Evolutionary conservation across 192 early-diverging fungal genomes (phyloP), one percentile per base, ranked within the genome.

Genomic region (Linnemannia exigua): DNA sequence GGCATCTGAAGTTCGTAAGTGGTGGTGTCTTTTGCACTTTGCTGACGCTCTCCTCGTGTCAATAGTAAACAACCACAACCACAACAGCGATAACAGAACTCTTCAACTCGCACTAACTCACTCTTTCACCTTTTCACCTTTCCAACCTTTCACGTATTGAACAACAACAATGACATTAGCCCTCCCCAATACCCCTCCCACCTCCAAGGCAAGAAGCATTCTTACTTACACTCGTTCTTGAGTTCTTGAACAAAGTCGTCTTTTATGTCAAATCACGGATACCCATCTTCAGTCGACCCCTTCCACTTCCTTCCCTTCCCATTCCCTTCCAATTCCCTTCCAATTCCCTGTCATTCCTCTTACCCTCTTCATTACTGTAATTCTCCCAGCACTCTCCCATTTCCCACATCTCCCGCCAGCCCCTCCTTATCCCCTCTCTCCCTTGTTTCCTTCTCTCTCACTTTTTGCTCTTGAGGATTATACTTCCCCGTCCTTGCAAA

Each of bases 1-100:
- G 75, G 79, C 79, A 67, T 70, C 58, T 48, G 77, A 79, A 85
- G 76, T 76, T 35, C 81, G 81, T 83, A 77, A 44, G 78, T 74
- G 69, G 38, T 63, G 22, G 1, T 11, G 12, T 16, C 28, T 46
- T 73, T 19, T 31, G 17, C 73, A 54, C 61, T 25, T n/a, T 66
- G 46, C 28, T 31, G 52, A 7, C 58, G 4, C 28, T 63, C 31
- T 61, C 25, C 58, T 63, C 58, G 14, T 63, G 58, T 31, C 58
- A 63, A 33, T 31, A 63, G 58, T 2, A 33, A 8, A 8, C 20
- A 20, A 16, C 22, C 50, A 51, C 15, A 25, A 8, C 22, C 22
- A 63, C 28, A n/a, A 14, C 41, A 44, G 41, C 9, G 41, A 6
- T 9, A 44, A 44, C 41, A 44, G 41, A 44, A 44, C 41, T 9